phyloP scores from a whole-genome alignment of 1,284 basidiomycete genomes.

The Boletus mariae region DNA sequence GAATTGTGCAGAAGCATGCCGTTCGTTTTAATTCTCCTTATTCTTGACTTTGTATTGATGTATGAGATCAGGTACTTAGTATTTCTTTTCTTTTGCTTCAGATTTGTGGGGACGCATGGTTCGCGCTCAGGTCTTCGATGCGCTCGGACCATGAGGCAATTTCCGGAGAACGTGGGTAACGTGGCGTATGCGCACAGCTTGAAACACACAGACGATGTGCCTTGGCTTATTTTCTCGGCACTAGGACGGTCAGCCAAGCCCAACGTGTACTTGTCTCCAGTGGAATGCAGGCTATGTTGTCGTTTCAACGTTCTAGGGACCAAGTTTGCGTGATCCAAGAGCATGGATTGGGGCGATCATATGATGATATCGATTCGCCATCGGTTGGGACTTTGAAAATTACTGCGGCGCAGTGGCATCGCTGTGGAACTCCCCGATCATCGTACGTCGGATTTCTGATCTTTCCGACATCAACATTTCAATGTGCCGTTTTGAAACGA shows the following conservation, averaged over 20 bases:
- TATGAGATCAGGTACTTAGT: no score
- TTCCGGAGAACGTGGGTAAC: neutral
- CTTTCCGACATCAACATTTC: neutral
- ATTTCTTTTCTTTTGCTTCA: no score
- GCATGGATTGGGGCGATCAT: neutral
- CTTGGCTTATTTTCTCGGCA: neutral
- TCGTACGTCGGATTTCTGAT: neutral
- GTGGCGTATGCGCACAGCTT: neutral
- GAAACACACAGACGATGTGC: neutral
- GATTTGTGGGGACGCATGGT: no score
- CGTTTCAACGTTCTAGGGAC: neutral
- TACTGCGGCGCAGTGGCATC: neutral
- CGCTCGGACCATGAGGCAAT: neutral
- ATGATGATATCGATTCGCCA: neutral
- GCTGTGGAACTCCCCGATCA: neutral
- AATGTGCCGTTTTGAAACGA: neutral
- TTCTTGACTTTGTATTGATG: no score
- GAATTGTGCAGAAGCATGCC: no score
- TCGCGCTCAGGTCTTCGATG: no score
- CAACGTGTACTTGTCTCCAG: neutral
- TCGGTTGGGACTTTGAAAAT: neutral
- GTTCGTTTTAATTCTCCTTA: no score
- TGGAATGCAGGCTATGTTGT: neutral
- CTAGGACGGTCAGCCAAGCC: neutral
- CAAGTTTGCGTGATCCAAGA: neutral